Percentiles rank a stretch among this genome's conserved stretches.
phyloP scores from a whole-genome alignment of 2,329 filamentous ascomycete species.

The Sarocladium oryzae region DNA sequence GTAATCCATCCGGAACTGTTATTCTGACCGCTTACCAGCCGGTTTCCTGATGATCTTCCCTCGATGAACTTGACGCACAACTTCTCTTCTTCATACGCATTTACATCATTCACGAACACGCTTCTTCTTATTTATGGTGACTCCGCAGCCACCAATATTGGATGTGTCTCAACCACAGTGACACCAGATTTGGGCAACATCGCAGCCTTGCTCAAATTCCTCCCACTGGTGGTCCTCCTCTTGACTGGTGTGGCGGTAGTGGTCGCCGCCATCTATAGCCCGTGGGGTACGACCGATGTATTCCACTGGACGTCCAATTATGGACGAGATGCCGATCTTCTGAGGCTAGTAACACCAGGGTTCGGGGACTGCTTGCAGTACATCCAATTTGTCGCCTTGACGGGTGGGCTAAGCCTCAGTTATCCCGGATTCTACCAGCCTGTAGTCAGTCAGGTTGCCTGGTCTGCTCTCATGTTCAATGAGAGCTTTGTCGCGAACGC shows the following conservation, averaged over 20 bases:
- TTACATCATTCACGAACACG: slow-evolving; percentile 71
- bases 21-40: slow-evolving; percentile 17
- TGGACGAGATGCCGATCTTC: slow-evolving; percentile 83
- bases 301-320: slow-evolving; percentile 99
- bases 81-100: slow-evolving; percentile 77
- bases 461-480: slow-evolving; percentile 92
- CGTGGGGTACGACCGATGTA: slow-evolving; percentile 85
- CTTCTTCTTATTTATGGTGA: slow-evolving; percentile 74
- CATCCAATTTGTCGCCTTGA: slow-evolving; percentile 85
- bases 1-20: too few species aligned
- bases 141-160: slow-evolving; percentile 53
- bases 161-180: slow-evolving; percentile 74
- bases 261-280: slow-evolving; percentile 80
- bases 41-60: slow-evolving; percentile 47
- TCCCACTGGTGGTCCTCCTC: slow-evolving; percentile 72
- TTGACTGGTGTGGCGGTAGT: slow-evolving; percentile 77
- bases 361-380: slow-evolving; percentile 97
- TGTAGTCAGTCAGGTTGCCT: slow-evolving; percentile 76
- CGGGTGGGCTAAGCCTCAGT: slow-evolving; percentile 76
- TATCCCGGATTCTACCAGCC: slow-evolving; percentile 96
- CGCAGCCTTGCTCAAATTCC: slow-evolving; percentile 62
- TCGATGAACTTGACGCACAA: slow-evolving; percentile 68
- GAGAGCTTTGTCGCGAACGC: slow-evolving; percentile 73
- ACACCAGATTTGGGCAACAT: slow-evolving; percentile 76
- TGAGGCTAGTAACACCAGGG: slow-evolving; percentile 88